These are phyloP conservation scores for Trichoderma gamsii DNA, from an alignment of 495 filamentous ascomycete species.

Conservation along the genomic window DNA sequence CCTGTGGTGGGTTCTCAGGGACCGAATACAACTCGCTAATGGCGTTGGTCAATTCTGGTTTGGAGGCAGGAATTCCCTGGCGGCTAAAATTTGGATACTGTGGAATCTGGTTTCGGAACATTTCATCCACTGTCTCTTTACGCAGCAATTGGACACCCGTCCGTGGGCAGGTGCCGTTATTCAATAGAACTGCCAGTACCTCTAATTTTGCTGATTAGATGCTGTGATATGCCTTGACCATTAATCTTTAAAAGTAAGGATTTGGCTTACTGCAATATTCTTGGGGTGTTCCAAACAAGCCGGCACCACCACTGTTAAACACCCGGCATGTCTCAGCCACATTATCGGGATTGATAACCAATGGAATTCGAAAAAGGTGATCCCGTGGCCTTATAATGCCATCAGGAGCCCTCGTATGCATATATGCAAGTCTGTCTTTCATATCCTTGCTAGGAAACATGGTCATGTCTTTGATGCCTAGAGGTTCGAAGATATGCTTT, in stretches of 20 bases:
- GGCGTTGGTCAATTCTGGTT: constrained; percentile 44
- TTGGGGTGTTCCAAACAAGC: constrained; percentile 45
- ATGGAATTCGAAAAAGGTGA: constrained; percentile 40
- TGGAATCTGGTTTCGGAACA: constrained; percentile 58
- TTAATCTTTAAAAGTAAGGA: not conserved
- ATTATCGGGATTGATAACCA: constrained; percentile 33
- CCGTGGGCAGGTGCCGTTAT: constrained; percentile 43
- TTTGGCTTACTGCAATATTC: constrained; percentile 51
- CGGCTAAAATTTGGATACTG: constrained; percentile 45
- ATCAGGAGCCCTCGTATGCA: constrained; percentile 40
- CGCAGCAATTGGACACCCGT: constrained; percentile 44
- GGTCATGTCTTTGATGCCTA: constrained; percentile 46
- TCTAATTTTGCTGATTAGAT: constrained; percentile 20
- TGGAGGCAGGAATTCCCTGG: constrained; percentile 40
- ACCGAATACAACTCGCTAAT: constrained; percentile 46
- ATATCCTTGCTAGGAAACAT: constrained; percentile 50
- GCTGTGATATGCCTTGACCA: not conserved
- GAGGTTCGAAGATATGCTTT: constrained; percentile 48
- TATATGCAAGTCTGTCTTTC: constrained; percentile 43
- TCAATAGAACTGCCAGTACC: constrained; percentile 44
- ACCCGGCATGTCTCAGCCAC: constrained; percentile 23
- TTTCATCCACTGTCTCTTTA: constrained; percentile 46
- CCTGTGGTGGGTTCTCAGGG: constrained; percentile 44
- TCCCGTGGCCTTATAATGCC: constrained; percentile 39
- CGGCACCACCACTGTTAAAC: constrained; percentile 53